Base-by-base conservation (phyloP, 2,329 filamentous ascomycete genomes). In the Rosellinia necatrix region DNA sequence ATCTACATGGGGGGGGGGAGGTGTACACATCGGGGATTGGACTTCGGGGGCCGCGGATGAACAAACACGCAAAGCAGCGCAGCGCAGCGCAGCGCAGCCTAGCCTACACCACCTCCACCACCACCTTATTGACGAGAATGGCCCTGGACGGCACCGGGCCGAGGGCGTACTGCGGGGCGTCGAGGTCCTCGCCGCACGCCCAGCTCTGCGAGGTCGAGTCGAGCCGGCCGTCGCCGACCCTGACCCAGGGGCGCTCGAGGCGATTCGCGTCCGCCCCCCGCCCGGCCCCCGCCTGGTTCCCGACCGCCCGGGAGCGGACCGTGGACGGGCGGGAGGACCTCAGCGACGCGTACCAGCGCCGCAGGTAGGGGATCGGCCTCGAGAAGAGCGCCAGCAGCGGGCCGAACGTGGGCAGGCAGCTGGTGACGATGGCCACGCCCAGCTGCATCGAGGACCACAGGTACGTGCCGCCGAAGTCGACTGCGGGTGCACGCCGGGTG, bases 391-490 rank as follows among this genome's bases (percentile, higher is more conserved):
- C 3, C 1, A 57, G 24, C 10, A 59, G 27, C 17, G 57, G 53
- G 2, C 57, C 57, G 10, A 52, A 53, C 2, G 53, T 59, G 15
- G 53, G 57, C 7, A 59, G 30, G 21, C 57, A 59, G 17, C 57
- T 57, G n/a, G 48, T 52, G 32, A 59, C 40, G n/a, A 56, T 59
- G 3, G 57, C 57, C 1, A 59, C 17, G 13, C 53, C 53, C 1
- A 56, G 10, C 44, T 59, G 57, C 19, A 49, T 17, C 2, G 32
- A 34, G 7, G 53, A 52, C 42, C 48, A 59, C 12, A 53, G 8
- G 13, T 32, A 49, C 12, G 41, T 44, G 12, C n/a, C 19, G 8
- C 46, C 35, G 27, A 56, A 57, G 13, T 56, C 29, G 30, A 56
- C 57, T 59, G 34, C n/a, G 25, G 3, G 44, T 4, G 32, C 13